These are phyloP conservation scores for Aureobasidium pullulans DNA, from an alignment of 2,329 filamentous ascomycete genomes.

Conservation along the genomic window DNA sequence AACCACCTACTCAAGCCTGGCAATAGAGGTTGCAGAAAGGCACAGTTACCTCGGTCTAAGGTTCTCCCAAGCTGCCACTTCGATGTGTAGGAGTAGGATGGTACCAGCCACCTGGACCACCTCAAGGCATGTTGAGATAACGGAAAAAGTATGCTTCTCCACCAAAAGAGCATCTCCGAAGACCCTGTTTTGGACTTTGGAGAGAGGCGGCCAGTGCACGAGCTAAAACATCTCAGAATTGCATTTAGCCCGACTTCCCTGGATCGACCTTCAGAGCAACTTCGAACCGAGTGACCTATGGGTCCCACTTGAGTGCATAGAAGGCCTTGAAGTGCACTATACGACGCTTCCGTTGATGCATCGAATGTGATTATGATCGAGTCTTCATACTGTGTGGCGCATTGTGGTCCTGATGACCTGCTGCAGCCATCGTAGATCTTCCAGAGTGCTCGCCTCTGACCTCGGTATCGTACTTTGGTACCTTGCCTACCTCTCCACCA, in stretches of 20 bases:
- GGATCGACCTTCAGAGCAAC: neutral
- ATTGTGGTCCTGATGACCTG: neutral
- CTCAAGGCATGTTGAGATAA: too few relatives aligned
- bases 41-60: too few relatives aligned
- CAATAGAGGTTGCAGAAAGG: too few relatives aligned
- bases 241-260: neutral
- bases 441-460: neutral
- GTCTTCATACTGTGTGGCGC: neutral
- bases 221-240: neutral
- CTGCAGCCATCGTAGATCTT: neutral
- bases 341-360: neutral
- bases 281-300: neutral
- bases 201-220: neutral
- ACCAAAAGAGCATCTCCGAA: neutral
- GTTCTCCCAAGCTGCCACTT: too few relatives aligned
- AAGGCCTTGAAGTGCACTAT: neutral
- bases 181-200: constrained; percentile 4
- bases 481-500: neutral
- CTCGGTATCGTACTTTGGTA: neutral
- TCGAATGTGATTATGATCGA: neutral
- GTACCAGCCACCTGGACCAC: too few relatives aligned
- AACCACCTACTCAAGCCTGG: too few relatives aligned
- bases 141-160: neutral
- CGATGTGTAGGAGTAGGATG: too few relatives aligned
- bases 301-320: neutral